Conservation (phyloP, 805 yeast species). For the Metschnikowia lunata region DNA sequence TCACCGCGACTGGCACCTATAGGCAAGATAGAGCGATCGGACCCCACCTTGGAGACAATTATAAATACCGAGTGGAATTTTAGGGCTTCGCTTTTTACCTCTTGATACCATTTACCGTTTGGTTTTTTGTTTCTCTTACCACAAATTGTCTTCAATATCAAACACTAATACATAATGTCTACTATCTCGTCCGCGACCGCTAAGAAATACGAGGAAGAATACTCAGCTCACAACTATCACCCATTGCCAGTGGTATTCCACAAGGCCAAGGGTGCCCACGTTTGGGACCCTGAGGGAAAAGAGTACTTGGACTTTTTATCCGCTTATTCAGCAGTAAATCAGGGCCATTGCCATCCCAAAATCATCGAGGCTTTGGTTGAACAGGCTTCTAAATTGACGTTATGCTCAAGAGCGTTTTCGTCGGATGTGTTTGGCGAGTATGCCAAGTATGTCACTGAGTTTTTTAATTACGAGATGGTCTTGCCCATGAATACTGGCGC, state of each 20-base stretch:
- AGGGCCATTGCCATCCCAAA: constrained; percentile 96
- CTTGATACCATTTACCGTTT: no score
- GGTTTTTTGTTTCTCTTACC: no score
- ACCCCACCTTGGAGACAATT: constrained; percentile 6
- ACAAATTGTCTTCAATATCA: not conserved
- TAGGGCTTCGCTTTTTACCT: no score
- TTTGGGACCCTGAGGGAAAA: constrained; percentile 97
- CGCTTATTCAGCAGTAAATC: constrained; percentile 96
- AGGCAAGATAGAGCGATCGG: constrained; percentile 19
- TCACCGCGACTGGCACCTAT: constrained; percentile 17
- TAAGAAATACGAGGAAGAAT: constrained; percentile 62
- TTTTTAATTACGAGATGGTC: constrained; percentile 85
- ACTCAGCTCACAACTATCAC: constrained; percentile 95
- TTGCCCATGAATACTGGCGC: constrained; percentile 99
- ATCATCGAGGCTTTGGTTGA: constrained; percentile 79
- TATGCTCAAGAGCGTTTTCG: constrained; percentile 90
- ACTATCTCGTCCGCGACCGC: constrained; percentile 63
- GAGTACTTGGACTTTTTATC: constrained; percentile 89
- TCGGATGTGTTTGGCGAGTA: constrained; percentile 82
- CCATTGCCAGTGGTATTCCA: constrained; percentile 93
- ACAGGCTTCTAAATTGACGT: constrained; percentile 79
- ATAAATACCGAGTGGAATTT: constrained; percentile 5
- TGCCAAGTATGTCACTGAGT: constrained; percentile 85
- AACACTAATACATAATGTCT: constrained; percentile 1
- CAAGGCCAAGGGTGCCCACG: constrained; percentile 84